Base-by-base conservation (phyloP, 352 stramenopile genomes). In the Elongisporangium anandrum region DNA sequence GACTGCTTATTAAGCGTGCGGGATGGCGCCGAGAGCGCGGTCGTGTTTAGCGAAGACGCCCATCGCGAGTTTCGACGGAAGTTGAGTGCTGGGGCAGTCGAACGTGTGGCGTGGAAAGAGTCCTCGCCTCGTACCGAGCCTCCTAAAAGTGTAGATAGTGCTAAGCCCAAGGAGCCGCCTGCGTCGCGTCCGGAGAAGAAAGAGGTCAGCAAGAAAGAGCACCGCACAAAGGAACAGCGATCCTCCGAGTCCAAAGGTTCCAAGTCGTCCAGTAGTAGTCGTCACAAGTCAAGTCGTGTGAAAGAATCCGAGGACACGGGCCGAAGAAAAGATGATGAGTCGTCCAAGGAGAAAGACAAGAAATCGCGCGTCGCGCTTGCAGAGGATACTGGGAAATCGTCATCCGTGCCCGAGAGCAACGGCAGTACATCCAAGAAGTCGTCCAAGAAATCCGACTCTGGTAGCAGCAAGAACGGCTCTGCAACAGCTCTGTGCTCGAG, bases 31-130 rank as follows among this genome's bases (percentile, higher is more conserved):
- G 61, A 72, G 15, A 63, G 70, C 4, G 66, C 68, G 2, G 77
- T 83, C 7, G 71, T 78, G 17, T 79, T 90, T 51, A 66, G 68
- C 49, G 73, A 88, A 56, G 81, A 85, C 16, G 63, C 64, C 12
- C 84, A 93, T 56, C 75, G 79, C 4, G 82, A 87, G 55, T 95
- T 94, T 52, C 81, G 80, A 60, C 68, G 81, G 51, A 80, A 83
- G 58, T 77, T 95, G 34, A 76, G 70, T 13, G 56, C 65, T 12
- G 81, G 82, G 34, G 70, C 73, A 26, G 78, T 94, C 38, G 82
- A 92, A 62, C 81, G 86, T n/a, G 77, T 95, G 38, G 73, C 64
- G 61, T 92, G 77, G 84, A 92, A 88, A 57, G 76, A 90, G 69
- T 70, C 75, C 55, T 69, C 70, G 64, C 73, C 76, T 59, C 54